A percentile compares a stretch with the other conserved stretches of the same genome.
Conservation (phyloP, 2,329 filamentous ascomycete genomes). For the Paecilomyces variotii region DNA sequence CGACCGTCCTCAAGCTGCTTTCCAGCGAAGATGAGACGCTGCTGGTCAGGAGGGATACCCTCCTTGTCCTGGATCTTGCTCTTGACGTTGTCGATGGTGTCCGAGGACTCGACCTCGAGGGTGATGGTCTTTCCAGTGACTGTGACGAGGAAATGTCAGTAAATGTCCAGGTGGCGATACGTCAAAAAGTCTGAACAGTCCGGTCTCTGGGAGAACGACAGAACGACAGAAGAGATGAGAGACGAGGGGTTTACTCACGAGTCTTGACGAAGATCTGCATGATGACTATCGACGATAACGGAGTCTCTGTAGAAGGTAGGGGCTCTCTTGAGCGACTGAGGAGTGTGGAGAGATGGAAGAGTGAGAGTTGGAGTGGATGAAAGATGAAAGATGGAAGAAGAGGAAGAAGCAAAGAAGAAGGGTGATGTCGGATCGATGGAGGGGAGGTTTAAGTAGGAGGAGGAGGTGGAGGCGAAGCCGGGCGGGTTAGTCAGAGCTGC, state of each 20-base stretch:
- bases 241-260: conserved; percentile 51
- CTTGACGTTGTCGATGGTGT: conserved; percentile 49
- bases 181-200: not conserved
- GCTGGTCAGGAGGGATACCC: conserved; percentile 51
- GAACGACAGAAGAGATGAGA: conserved; percentile 10
- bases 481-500: conserved; percentile 16
- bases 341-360: conserved; percentile 6
- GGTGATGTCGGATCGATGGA: conserved; percentile 16
- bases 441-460: conserved; percentile 24
- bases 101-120: conserved; percentile 42
- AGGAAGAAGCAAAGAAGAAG: conserved; percentile 7
- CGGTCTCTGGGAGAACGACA: not conserved
- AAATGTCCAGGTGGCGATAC: conserved; percentile 9
- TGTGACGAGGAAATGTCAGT: conserved; percentile 27
- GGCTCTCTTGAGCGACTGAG: conserved; percentile 1
- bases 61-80: conserved; percentile 55
- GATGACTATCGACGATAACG: conserved; percentile 25
- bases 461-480: conserved; percentile 16
- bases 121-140: conserved; percentile 54
- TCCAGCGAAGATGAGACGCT: conserved; percentile 51
- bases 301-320: not conserved
- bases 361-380: conserved; percentile 3
- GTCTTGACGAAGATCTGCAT: conserved; percentile 99
- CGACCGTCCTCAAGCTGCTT: conserved; percentile 53
- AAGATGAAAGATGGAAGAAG: conserved; percentile 7